These are phyloP conservation scores for Blastocladiella emersonii DNA, from an alignment of 371 early-diverging fungal genomes.

Conservation along the genomic window DNA sequence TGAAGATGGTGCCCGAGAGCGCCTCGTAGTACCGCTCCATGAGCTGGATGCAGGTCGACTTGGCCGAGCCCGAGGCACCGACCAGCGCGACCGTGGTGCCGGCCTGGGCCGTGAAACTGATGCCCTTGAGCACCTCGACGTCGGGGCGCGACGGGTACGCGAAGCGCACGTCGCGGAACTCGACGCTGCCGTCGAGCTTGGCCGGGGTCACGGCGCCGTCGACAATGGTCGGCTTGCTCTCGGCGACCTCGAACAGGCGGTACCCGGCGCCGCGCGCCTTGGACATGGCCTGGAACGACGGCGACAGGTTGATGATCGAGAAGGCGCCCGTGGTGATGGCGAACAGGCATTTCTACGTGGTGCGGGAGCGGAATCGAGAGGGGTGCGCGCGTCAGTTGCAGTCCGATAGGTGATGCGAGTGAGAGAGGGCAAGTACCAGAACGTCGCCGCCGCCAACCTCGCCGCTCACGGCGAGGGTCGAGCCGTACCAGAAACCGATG, in stretches of 20 bases:
- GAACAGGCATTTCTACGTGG: background rate
- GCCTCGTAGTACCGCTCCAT: constrained; percentile 35
- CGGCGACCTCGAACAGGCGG: constrained; percentile 12
- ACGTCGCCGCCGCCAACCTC: constrained; percentile 33
- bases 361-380: background rate
- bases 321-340: constrained; percentile 8
- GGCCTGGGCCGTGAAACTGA: constrained; percentile 15
- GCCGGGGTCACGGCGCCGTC: background rate
- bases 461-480: constrained; percentile 31
- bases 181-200: constrained; percentile 20
- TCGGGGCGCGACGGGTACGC: constrained; percentile 22
- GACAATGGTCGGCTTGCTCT: constrained; percentile 13
- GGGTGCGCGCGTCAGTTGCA: background rate
- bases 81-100: constrained; percentile 37
- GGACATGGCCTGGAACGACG: constrained; percentile 37
- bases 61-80: constrained; percentile 31
- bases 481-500: constrained; percentile 32
- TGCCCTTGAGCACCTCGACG: constrained; percentile 9
- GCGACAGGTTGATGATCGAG: constrained; percentile 37
- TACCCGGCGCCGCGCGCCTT: constrained; percentile 52
- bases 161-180: constrained; percentile 21
- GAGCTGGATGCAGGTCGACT: constrained; percentile 31
- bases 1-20: constrained; percentile 11
- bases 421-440: constrained; percentile 12
- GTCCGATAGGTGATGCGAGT: background rate